Evolutionary conservation across 2,329 filamentous ascomycete genomes (phyloP).

Genomic region (Ceratocystis huliohia): DNA sequence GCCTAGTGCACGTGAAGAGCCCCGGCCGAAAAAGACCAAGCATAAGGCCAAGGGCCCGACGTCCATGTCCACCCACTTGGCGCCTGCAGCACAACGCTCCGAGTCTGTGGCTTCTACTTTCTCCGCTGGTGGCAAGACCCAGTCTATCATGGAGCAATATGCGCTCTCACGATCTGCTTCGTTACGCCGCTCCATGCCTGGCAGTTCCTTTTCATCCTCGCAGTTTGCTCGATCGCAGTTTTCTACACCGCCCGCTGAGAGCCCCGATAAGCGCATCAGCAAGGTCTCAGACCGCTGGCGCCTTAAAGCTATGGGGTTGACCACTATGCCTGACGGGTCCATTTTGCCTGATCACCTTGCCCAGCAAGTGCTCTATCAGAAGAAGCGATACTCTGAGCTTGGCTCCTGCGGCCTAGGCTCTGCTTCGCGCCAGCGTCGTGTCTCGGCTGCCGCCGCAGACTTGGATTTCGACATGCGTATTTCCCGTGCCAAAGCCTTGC

Average conservation of each 20-base stretch:
- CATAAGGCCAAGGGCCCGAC: conserved; percentile 6
- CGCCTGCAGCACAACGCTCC: conserved; percentile 9
- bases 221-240: conserved; percentile 19
- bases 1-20: not conserved
- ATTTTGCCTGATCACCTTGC: conserved; percentile 41
- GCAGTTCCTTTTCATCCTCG: conserved; percentile 22
- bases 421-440: conserved; percentile 22
- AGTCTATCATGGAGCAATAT: conserved; percentile 19
- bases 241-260: conserved; percentile 7
- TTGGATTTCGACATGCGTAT: conserved; percentile 19
- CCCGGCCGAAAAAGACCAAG: conserved; percentile 14
- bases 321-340: conserved; percentile 41
- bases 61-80: conserved; percentile 14
- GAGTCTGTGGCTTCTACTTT: conserved; percentile 19
- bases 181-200: conserved; percentile 21
- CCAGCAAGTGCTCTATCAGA: conserved; percentile 33
- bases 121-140: conserved; percentile 20
- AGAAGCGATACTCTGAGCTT: conserved; percentile 31
- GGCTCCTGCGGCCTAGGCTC: conserved; percentile 29
- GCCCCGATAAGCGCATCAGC: conserved; percentile 26
- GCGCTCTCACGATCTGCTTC: conserved; percentile 16
- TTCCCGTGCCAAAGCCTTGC: conserved; percentile 14
- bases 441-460: conserved; percentile 23
- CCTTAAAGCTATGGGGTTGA: conserved; percentile 39
- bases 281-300: conserved; percentile 35